Conservation (phyloP, 192 early-diverging fungal genomes). For the Linnemannia schmuckeri region DNA sequence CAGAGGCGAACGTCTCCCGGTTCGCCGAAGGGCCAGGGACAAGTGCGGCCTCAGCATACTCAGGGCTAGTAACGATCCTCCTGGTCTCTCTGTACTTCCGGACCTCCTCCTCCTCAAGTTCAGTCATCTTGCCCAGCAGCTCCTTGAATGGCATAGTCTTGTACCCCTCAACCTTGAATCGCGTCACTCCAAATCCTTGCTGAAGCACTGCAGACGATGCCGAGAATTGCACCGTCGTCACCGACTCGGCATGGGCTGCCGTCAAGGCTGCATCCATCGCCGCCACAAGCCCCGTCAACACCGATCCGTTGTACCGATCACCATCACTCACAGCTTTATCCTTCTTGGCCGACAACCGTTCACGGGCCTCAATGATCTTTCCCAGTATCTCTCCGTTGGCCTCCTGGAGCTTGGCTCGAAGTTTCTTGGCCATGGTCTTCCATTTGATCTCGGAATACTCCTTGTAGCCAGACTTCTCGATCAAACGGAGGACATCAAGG, state of each 20-base stretch:
- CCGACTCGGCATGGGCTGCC: slow-evolving; percentile 13
- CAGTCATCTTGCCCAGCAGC: slow-evolving; percentile 1
- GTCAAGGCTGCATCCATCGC: slow-evolving; percentile 21
- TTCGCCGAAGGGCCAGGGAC: not conserved
- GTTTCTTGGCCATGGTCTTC: slow-evolving; percentile 8
- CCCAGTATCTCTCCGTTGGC: not conserved
- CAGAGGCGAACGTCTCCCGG: not conserved
- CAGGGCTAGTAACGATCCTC: not conserved
- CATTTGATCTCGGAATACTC: slow-evolving; percentile 23
- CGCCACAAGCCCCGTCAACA: not conserved
- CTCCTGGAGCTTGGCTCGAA: slow-evolving; percentile 11
- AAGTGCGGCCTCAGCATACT: not conserved
- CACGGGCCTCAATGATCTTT: slow-evolving; percentile 13
- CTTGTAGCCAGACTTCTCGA: not conserved
- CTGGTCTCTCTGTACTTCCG: not conserved
- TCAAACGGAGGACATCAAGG: slow-evolving; percentile 1
- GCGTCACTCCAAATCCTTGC: not conserved
- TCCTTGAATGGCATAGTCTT: slow-evolving; percentile 4
- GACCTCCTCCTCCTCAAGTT: slow-evolving; percentile 9
- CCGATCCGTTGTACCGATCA: not conserved
- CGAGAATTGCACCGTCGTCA: slow-evolving; percentile 6
- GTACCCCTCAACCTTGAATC: slow-evolving; percentile 20
- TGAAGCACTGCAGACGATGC: not conserved
- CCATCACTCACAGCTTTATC: not conserved
- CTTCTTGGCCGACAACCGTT: not conserved